Evolutionary conservation across 257 asterid genomes (phyloP), one percentile per base, ranked within the genome.

Genomic region (Ocimum tenuiflorum): DNA sequence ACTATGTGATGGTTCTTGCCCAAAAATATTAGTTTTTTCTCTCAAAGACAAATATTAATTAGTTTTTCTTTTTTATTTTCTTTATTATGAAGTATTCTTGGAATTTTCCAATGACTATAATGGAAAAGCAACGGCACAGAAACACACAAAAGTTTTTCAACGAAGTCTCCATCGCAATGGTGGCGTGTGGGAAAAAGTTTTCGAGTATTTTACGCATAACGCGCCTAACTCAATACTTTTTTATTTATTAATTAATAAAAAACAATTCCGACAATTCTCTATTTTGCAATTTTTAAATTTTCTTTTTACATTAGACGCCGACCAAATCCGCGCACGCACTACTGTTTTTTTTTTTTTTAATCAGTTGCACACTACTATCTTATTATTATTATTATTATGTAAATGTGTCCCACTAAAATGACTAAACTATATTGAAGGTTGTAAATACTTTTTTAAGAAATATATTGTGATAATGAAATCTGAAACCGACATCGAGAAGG

Each of bases 101-200:
- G 7, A 41, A 41, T 0, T 15, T 15, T 5, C 2, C 12, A 13
- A 2, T 9, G n/a, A 6, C n/a, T 10, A 35, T 5, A 29, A 22
- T 48, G 48, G 57, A 45, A 61, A 63, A 4, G 19, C 49, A 20
- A 35, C 27, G 3, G 39, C 58, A 48, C 41, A 19, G 17, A 51
- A 65, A 52, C 43, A 10, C 71, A 53, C 50, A 14, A 4, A 14
- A 4, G 18, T 38, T 27, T 27, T n/a, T n/a, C 42, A 13, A 68
- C 42, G 12, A 45, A 51, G 75, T 61, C 63, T 12, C 58, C 38
- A 8, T 57, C 23, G 15, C 27, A 35, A 52, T 71, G 14, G 45
- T 71, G 14, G 45, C 36, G 78, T 67, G 78, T 59, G 73, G 63
- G 33, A 59, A 41, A 57, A 23, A 11, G 45, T 10, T 73, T 56